A percentile compares a stretch with the other conserved stretches of the same genome.
Evolutionary conservation across 371 early-diverging fungal species (phyloP).

Genomic region (Syncephalastrum monosporum): DNA sequence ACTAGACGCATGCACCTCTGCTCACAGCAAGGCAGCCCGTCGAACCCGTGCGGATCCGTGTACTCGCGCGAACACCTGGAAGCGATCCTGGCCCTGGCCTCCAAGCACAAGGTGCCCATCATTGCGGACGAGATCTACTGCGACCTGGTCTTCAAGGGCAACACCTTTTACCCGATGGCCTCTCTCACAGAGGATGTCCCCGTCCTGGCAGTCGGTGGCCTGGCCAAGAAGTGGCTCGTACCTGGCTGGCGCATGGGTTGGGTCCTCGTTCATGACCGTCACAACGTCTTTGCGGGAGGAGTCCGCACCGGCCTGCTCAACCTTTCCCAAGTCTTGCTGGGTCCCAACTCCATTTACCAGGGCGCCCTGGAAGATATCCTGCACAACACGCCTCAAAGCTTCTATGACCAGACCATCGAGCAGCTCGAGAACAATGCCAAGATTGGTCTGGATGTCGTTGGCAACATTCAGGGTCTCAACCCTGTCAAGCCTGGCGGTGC

Average conservation of each 20-base stretch:
- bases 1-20: neutral
- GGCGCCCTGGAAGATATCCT: conserved; percentile 80
- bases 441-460: conserved; percentile 57
- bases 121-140: conserved; percentile 94
- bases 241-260: conserved; percentile 94
- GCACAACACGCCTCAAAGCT: conserved; percentile 63
- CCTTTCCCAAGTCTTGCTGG: conserved; percentile 76
- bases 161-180: conserved; percentile 71
- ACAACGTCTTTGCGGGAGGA: conserved; percentile 47
- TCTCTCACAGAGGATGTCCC: conserved; percentile 79
- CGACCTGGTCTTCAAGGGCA: conserved; percentile 79
- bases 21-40: conserved; percentile 46
- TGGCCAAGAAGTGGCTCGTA: conserved; percentile 90
- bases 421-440: conserved; percentile 75
- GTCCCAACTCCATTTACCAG: conserved; percentile 82
- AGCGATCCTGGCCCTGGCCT: conserved; percentile 71
- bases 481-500: conserved; percentile 89
- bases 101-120: conserved; percentile 76
- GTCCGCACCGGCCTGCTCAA: conserved; percentile 70
- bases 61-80: conserved; percentile 72
- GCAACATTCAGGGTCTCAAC: conserved; percentile 71
- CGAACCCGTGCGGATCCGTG: conserved; percentile 92
- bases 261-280: conserved; percentile 80
- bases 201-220: conserved; percentile 80
- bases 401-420: conserved; percentile 67